A percentile compares a stretch with the other conserved stretches of the same genome.
Evolutionary conservation across 352 stramenopile species (phyloP).

Genomic region (Globisporangium paddicum): DNA sequence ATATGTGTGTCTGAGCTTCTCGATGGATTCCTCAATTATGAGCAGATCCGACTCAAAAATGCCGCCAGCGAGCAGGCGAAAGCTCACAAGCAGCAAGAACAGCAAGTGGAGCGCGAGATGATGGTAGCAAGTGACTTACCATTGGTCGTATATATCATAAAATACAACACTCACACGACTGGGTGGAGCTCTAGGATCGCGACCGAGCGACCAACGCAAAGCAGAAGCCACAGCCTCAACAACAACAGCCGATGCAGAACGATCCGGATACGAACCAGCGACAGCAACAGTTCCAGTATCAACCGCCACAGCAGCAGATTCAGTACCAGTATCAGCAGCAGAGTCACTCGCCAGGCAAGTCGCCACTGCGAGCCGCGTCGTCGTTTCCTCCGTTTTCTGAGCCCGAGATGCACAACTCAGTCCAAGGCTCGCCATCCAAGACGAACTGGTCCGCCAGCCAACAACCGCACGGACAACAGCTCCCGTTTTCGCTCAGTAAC

Average conservation of each 20-base stretch:
- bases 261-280: not conserved
- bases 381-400: slow-evolving; percentile 11
- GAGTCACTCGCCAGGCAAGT: slow-evolving; percentile 11
- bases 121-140: slow-evolving; percentile 14
- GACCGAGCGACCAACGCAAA: slow-evolving; percentile 5
- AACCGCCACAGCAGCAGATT: not conserved
- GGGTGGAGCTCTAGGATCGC: slow-evolving; percentile 14
- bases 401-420: slow-evolving; percentile 10
- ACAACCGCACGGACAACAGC: not conserved
- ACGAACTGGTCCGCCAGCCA: not conserved
- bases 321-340: slow-evolving; percentile 4
- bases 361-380: slow-evolving; percentile 2
- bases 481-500: not conserved
- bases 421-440: slow-evolving; percentile 8
- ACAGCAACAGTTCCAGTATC: slow-evolving; percentile 4
- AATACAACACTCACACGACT: slow-evolving; percentile 6
- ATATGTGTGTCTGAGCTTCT: not conserved
- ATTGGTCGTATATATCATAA: not conserved
- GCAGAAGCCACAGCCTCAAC: slow-evolving; percentile 6
- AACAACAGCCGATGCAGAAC: not conserved
- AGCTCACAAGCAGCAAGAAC: slow-evolving; percentile 30
- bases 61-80: slow-evolving; percentile 37
- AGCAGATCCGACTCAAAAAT: slow-evolving; percentile 44
- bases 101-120: slow-evolving; percentile 43
- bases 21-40: too few relatives aligned